These are phyloP conservation scores for Phytophthora ohioensis DNA, from an alignment of 352 stramenopile species.

Conservation along the genomic window DNA sequence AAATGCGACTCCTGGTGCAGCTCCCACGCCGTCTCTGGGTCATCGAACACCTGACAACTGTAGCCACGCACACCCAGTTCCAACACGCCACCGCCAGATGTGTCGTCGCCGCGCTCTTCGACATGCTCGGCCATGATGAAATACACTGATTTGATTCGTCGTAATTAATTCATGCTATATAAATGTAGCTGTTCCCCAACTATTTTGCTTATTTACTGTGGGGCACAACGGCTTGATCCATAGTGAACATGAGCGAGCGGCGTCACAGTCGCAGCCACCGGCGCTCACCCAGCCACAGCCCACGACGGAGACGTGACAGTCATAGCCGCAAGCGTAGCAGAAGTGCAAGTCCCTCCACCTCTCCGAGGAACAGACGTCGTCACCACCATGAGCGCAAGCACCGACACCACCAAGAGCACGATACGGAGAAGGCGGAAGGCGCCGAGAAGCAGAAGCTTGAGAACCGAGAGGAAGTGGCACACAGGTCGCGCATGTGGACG, in stretches of 20 bases:
- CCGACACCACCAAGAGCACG: conserved; percentile 1
- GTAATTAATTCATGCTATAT: conserved; percentile 1
- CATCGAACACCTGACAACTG: conserved; percentile 59
- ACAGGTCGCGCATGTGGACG: conserved; percentile 56
- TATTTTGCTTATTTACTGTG: conserved; percentile 6
- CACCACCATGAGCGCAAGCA: conserved; percentile 17
- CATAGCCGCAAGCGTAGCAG: conserved; percentile 25
- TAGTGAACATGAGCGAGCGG: conserved; percentile 31
- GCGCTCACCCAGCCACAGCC: conserved; percentile 38
- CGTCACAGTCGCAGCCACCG: conserved; percentile 19
- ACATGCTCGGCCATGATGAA: conserved; percentile 16
- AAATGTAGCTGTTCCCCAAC: conserved; percentile 10
- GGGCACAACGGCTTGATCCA: background rate
- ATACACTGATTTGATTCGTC: conserved; percentile 21
- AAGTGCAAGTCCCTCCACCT: conserved; percentile 39
- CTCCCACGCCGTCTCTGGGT: conserved; percentile 52
- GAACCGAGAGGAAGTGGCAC: conserved; percentile 49
- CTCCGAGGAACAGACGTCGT: conserved; percentile 1
- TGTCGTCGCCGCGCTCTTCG: background rate
- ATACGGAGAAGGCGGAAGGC: conserved; percentile 12
- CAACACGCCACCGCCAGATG: conserved; percentile 21
- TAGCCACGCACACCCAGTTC: conserved; percentile 60
- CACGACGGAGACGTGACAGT: conserved; percentile 10
- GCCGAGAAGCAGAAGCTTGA: conserved; percentile 38
- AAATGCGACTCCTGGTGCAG: conserved; percentile 67